phyloP scores from a whole-genome alignment of 345 rosid species.

The Aegle marmelos region DNA sequence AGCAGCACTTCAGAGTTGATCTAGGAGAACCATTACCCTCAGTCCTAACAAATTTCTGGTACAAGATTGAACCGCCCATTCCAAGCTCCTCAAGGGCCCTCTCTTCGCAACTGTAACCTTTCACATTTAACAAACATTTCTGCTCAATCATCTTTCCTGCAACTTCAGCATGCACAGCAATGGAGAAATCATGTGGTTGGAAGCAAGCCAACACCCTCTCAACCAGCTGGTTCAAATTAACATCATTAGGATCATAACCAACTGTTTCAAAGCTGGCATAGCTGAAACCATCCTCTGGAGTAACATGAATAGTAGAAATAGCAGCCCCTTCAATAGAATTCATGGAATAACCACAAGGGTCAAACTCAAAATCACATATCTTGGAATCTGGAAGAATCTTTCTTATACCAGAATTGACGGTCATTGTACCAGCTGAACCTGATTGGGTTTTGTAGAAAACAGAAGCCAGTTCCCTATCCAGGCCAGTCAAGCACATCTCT shows the following conservation, averaged over 20 bases:
- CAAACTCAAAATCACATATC: constrained; percentile 75
- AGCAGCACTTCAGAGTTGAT: constrained; percentile 51
- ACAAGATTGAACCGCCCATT: constrained; percentile 51
- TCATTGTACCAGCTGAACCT: constrained; percentile 50
- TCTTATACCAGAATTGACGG: constrained; percentile 61
- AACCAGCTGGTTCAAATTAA: constrained; percentile 40
- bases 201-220: constrained; percentile 63
- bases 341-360: constrained; percentile 86
- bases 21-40: constrained; percentile 42
- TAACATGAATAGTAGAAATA: constrained; percentile 73
- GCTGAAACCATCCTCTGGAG: constrained; percentile 78
- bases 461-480: constrained; percentile 38
- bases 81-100: constrained; percentile 50
- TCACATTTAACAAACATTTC: constrained; percentile 34
- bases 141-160: constrained; percentile 14
- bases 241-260: constrained; percentile 45
- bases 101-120: constrained; percentile 49
- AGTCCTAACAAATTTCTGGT: constrained; percentile 40
- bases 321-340: constrained; percentile 71
- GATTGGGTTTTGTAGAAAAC: constrained; percentile 34
- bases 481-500: constrained; percentile 90
- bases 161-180: constrained; percentile 56
- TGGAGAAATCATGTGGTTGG: constrained; percentile 53
- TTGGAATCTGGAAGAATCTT: constrained; percentile 62
- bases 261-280: constrained; percentile 82